Percentiles rank a stretch among this genome's conserved stretches.
These are phyloP conservation scores for Microglena sp. DNA, from an alignment of 139 green algal genomes.

Conservation along the genomic window DNA sequence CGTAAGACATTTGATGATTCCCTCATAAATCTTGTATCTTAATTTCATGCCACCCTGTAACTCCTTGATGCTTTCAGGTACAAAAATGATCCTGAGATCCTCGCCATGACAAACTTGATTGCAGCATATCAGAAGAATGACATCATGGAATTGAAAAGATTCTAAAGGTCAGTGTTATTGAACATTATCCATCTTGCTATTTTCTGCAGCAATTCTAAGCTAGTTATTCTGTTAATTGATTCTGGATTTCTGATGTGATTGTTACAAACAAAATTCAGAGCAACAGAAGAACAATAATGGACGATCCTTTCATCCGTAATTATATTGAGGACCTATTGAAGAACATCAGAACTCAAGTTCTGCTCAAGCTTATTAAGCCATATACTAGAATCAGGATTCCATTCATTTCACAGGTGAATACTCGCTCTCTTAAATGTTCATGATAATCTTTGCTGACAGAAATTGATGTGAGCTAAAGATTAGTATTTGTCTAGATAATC, in stretches of 20 bases:
- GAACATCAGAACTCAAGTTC: conserved; percentile 88
- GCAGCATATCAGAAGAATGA: conserved; percentile 90
- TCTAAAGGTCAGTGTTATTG: too few relatives aligned
- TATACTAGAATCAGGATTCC: too few relatives aligned
- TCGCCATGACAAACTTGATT: conserved; percentile 93
- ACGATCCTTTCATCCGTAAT: conserved; percentile 90
- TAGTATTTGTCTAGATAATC: too few relatives aligned
- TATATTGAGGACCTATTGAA: conserved; percentile 94
- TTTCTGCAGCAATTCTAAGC: too few relatives aligned
- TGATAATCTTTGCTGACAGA: too few relatives aligned
- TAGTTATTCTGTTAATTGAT: too few relatives aligned
- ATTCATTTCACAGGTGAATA: too few relatives aligned
- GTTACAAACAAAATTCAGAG: too few relatives aligned
- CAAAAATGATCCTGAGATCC: conserved; percentile 63
- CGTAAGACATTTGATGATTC: too few relatives aligned
- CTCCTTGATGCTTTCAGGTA: conserved; percentile 45
- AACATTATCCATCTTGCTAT: too few relatives aligned
- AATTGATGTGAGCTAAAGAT: too few relatives aligned
- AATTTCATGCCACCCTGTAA: conserved; percentile 91
- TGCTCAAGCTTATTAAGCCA: conserved; percentile 81
- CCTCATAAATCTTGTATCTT: conserved; percentile 49
- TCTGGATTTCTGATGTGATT: too few relatives aligned
- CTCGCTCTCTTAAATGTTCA: conserved; percentile 78
- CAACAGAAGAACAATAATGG: conserved; percentile 82
- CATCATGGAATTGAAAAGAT: conserved; percentile 94